Evolutionary conservation across 495 filamentous ascomycete species (phyloP).

Genomic region (Venustampulla echinocandica): DNA sequence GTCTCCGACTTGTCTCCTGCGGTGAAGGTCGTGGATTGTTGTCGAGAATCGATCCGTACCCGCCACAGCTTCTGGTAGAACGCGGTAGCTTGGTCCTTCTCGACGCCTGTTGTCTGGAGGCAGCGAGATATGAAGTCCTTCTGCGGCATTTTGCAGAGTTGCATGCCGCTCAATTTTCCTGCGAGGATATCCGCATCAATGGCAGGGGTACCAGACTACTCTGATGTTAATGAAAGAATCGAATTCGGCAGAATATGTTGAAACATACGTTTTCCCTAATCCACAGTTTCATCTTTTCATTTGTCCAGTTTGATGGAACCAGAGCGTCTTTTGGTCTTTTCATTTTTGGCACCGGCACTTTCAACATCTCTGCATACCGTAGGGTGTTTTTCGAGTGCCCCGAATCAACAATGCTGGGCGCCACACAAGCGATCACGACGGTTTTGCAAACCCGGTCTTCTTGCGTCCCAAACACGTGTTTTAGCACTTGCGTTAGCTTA

Average conservation of each 20-base stretch:
- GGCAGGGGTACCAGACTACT: conserved; percentile 17
- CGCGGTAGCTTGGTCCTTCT: conserved; percentile 24
- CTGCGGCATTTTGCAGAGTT: conserved; percentile 15
- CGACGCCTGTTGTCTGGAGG: conserved; percentile 17
- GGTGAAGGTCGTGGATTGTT: neutral
- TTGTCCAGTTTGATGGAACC: conserved; percentile 5
- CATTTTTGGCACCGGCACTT: conserved; percentile 9
- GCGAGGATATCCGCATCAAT: conserved; percentile 13
- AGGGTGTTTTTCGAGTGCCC: conserved; percentile 20
- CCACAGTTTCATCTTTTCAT: conserved; percentile 8
- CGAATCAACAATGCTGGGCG: conserved; percentile 11
- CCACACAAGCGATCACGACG: conserved; percentile 23
- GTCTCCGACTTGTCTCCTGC: neutral
- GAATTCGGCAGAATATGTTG: no score
- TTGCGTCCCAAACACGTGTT: conserved; percentile 22
- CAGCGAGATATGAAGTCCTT: conserved; percentile 21
- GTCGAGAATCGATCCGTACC: conserved; percentile 27
- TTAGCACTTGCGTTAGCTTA: conserved; percentile 28
- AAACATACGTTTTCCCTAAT: conserved; percentile 7
- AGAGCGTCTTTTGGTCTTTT: conserved; percentile 1
- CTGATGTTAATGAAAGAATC: no score
- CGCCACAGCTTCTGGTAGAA: conserved; percentile 29
- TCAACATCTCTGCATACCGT: conserved; percentile 19
- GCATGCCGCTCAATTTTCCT: conserved; percentile 10
- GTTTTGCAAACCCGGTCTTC: conserved; percentile 18